Evolutionary conservation across 768 basidiomycete genomes (phyloP).

Genomic region (Porpolomopsis calyptriformis): DNA sequence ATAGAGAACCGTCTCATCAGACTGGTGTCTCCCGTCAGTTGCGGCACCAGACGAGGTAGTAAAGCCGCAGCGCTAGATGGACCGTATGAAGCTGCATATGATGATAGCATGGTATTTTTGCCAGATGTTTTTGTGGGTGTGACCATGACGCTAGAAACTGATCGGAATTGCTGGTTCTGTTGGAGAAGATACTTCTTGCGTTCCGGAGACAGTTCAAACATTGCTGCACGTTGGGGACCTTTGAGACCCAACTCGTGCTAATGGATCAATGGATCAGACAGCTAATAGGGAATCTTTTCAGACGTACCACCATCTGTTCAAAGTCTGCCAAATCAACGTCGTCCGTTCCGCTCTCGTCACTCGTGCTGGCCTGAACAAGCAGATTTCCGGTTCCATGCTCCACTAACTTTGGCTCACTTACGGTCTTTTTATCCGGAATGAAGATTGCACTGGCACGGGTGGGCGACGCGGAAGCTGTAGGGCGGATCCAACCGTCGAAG

Average conservation of each 20-base stretch:
- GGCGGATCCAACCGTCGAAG: slow-evolving; percentile 55
- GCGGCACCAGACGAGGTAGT: slow-evolving; percentile 61
- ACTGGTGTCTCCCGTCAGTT: slow-evolving; percentile 62
- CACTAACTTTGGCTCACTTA: slow-evolving; percentile 62
- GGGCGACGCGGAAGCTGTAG: slow-evolving; percentile 30
- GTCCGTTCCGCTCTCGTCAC: slow-evolving; percentile 23
- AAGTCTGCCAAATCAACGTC: slow-evolving; percentile 40
- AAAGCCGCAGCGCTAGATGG: slow-evolving; percentile 46
- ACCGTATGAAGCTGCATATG: slow-evolving; percentile 43
- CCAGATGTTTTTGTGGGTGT: slow-evolving; percentile 16
- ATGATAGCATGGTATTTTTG: slow-evolving; percentile 20
- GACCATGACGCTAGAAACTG: slow-evolving; percentile 22
- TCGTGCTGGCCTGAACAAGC: not conserved
- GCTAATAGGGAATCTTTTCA: not conserved
- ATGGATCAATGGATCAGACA: not conserved
- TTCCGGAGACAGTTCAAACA: slow-evolving; percentile 49
- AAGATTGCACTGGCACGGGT: slow-evolving; percentile 24
- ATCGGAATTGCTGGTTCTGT: slow-evolving; percentile 38
- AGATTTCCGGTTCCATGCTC: slow-evolving; percentile 32
- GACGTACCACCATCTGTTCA: slow-evolving; percentile 59
- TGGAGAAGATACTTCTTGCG: slow-evolving; percentile 60
- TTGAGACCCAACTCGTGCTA: slow-evolving; percentile 69
- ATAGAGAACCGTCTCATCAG: slow-evolving; percentile 61
- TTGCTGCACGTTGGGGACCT: slow-evolving; percentile 51
- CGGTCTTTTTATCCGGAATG: slow-evolving; percentile 39